Conservation (phyloP, 495 filamentous ascomycete species). For the Aspergillus avenaceus region DNA sequence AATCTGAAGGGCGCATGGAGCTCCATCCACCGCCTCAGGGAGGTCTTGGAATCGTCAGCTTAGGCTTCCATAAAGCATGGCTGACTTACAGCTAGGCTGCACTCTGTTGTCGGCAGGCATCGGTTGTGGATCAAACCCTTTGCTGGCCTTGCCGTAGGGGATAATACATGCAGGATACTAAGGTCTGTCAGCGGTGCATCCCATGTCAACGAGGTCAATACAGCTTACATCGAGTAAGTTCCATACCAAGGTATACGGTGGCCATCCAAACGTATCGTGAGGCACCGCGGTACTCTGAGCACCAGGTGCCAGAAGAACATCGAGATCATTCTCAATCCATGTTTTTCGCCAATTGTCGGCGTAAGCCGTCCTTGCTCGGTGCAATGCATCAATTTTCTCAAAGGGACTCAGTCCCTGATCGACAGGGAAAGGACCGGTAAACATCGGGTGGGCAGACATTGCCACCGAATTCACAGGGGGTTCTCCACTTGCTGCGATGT, state of each 20-base stretch:
- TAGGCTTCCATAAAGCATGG: background rate
- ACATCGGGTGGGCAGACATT: constrained; percentile 20
- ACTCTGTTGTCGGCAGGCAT: constrained; percentile 18
- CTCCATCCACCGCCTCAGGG: constrained; percentile 30
- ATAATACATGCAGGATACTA: constrained; percentile 37
- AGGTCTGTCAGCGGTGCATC: background rate
- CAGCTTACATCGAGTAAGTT: constrained; percentile 50
- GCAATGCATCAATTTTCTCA: constrained; percentile 16
- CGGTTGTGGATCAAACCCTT: constrained; percentile 31
- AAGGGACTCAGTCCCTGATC: constrained; percentile 4
- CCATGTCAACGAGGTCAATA: background rate
- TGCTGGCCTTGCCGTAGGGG: constrained; percentile 27
- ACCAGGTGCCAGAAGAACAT: constrained; percentile 44
- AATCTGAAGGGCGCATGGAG: constrained; percentile 37
- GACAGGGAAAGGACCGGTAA: constrained; percentile 17
- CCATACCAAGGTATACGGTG: constrained; percentile 47
- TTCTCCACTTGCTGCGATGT: constrained; percentile 26
- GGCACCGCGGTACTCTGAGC: constrained; percentile 46
- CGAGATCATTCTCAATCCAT: constrained; percentile 28
- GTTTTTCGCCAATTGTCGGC: constrained; percentile 15
- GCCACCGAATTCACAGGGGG: constrained; percentile 16
- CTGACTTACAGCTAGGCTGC: constrained; percentile 31
- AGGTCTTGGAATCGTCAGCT: constrained; percentile 19
- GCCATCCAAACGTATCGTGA: constrained; percentile 48
- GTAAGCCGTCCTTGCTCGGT: constrained; percentile 5